These are phyloP conservation scores for Zasmidium cellare DNA, from an alignment of 2,329 filamentous ascomycete species.

Conservation along the genomic window DNA sequence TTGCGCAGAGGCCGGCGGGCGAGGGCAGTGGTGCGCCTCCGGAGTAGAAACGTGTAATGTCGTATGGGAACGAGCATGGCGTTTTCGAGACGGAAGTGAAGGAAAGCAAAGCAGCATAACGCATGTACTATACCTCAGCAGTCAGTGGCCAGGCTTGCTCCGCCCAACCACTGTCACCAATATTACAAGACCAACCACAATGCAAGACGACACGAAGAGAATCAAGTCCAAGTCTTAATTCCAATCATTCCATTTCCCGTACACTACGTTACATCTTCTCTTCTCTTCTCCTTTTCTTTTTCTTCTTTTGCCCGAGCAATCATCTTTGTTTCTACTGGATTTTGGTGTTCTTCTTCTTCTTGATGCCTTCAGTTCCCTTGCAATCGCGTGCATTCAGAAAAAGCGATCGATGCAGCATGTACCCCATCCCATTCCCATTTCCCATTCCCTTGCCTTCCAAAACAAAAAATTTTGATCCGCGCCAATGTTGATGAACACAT, in stretches of 20 bases:
- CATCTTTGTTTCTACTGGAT: not conserved
- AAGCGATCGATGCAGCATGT: too few relatives aligned
- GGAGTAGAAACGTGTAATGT: slow-evolving; percentile 11
- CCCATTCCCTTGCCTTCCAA: too few relatives aligned
- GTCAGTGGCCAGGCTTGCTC: not conserved
- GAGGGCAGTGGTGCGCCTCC: slow-evolving; percentile 27
- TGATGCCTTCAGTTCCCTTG: not conserved
- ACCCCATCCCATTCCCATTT: too few relatives aligned
- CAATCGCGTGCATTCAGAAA: not conserved
- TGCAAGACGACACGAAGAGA: not conserved
- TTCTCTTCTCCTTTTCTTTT: too few relatives aligned
- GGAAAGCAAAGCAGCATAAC: not conserved
- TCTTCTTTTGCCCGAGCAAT: not conserved
- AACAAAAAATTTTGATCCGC: too few relatives aligned
- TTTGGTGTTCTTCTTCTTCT: not conserved
- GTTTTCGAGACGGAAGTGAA: not conserved
- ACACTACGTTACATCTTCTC: not conserved
- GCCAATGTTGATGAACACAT: too few relatives aligned
- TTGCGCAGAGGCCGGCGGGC: slow-evolving; percentile 37
- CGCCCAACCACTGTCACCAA: not conserved
- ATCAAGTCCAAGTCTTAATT: not conserved
- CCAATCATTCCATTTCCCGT: slow-evolving; percentile 1
- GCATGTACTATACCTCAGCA: slow-evolving; percentile 2
- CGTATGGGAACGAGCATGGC: slow-evolving; percentile 1
- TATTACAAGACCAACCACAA: too few relatives aligned